phyloP scores from a whole-genome alignment of 2,329 filamentous ascomycete species.

The Xylariaceae sp. region DNA sequence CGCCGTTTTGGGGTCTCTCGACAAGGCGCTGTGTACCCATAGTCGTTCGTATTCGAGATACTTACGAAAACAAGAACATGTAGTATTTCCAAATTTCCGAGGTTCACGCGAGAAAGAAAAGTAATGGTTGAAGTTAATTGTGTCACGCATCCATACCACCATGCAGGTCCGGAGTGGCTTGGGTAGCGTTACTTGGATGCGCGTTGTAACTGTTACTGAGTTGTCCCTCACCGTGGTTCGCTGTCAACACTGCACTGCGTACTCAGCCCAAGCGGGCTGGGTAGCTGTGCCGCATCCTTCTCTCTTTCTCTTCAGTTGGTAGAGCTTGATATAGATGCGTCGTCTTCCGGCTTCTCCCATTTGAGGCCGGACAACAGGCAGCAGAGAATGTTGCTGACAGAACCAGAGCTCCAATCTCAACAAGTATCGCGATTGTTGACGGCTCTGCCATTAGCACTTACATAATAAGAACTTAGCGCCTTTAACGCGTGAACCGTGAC shows the following conservation, averaged over 20 bases:
- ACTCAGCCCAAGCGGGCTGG: background rate
- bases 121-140: background rate
- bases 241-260: background rate
- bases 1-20: conserved; percentile 3
- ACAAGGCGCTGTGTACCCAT: conserved; percentile 6
- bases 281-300: background rate
- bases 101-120: conserved; percentile 3
- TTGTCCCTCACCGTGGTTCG: background rate
- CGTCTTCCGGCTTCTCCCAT: background rate
- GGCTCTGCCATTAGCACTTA: no score
- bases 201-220: background rate
- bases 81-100: conserved; percentile 3
- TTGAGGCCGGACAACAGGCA: background rate
- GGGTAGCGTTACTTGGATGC: conserved; percentile 6
- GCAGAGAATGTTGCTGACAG: background rate
- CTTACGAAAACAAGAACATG: conserved; percentile 5
- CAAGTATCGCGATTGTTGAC: no score
- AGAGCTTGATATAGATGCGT: background rate
- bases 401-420: no score
- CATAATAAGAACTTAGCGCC: background rate
- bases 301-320: background rate
- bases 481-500: background rate
- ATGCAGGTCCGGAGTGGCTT: conserved; percentile 22
- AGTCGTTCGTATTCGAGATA: conserved; percentile 11
- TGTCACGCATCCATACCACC: background rate